These are phyloP conservation scores for Phoma sp. DNA, from an alignment of 2,329 filamentous ascomycete genomes.

Conservation along the genomic window DNA sequence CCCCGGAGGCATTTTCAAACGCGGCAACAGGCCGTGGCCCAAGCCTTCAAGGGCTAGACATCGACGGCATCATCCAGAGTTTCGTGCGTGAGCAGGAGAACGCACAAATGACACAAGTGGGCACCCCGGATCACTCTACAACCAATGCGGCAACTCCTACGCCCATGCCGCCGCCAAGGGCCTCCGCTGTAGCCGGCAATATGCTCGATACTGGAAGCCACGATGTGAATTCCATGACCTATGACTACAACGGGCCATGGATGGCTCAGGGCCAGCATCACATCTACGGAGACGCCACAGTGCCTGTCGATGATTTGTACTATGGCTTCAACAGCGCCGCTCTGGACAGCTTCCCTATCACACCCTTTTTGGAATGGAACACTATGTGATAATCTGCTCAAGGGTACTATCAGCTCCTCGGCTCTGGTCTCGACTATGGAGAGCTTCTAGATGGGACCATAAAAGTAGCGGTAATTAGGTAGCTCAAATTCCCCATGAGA, in stretches of 20 bases:
- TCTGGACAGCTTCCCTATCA: conserved; percentile 32
- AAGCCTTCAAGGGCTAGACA: conserved; percentile 47
- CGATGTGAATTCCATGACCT: conserved; percentile 4
- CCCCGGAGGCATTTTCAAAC: conserved; percentile 3
- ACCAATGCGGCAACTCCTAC: conserved; percentile 5
- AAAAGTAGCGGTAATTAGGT: too few relatives aligned
- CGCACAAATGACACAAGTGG: conserved; percentile 16
- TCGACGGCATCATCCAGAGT: conserved; percentile 54
- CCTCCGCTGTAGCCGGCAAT: not conserved
- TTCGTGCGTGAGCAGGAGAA: conserved; percentile 48
- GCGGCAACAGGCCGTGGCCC: conserved; percentile 24
- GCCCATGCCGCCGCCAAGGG: conserved; percentile 11
- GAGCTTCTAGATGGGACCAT: too few relatives aligned
- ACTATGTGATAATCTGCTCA: conserved; percentile 5
- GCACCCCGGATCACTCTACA: conserved; percentile 6
- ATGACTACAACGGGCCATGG: conserved; percentile 24
- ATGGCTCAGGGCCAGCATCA: conserved; percentile 19
- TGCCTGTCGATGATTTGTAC: conserved; percentile 34
- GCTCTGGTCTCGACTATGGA: too few relatives aligned
- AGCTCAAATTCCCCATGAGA: too few relatives aligned
- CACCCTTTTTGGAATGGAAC: conserved; percentile 24
- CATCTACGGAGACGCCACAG: conserved; percentile 19
- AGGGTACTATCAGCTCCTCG: too few relatives aligned
- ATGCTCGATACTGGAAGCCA: conserved; percentile 1
- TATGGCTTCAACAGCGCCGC: conserved; percentile 38